Evolutionary conservation across 495 filamentous ascomycete genomes (phyloP).

Genomic region (Hypomontagnella submonticulosa): DNA sequence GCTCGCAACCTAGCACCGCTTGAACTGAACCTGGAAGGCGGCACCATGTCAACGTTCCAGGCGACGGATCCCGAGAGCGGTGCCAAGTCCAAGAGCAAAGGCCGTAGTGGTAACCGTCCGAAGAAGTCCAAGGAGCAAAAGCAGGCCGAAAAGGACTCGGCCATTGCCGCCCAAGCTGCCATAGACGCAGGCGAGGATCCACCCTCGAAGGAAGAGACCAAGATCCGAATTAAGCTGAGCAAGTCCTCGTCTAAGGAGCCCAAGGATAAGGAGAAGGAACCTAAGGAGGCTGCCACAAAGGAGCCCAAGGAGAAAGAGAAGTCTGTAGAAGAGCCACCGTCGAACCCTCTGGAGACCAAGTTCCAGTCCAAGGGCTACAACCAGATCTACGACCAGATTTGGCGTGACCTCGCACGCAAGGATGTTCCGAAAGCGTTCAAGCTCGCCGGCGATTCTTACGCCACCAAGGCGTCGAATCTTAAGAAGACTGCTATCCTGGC

Average conservation of each 20-base stretch:
- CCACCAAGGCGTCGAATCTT: conserved; percentile 87
- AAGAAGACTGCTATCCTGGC: conserved; percentile 98
- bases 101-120: conserved; percentile 72
- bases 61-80: conserved; percentile 69
- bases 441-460: conserved; percentile 82
- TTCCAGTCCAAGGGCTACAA: conserved; percentile 93
- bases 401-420: conserved; percentile 92
- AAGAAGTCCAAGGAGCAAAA: conserved; percentile 98
- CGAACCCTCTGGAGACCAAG: conserved; percentile 58
- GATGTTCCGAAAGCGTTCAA: conserved; percentile 92
- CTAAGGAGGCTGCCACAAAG: conserved; percentile 58
- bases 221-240: conserved; percentile 66
- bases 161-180: conserved; percentile 86
- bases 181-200: conserved; percentile 85
- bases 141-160: conserved; percentile 91
- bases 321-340: conserved; percentile 65
- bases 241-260: conserved; percentile 61
- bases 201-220: conserved; percentile 75
- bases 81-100: conserved; percentile 70
- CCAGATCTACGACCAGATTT: conserved; percentile 98
- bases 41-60: conserved; percentile 87
- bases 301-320: conserved; percentile 75
- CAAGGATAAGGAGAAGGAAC: conserved; percentile 56
- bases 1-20: conserved; percentile 80
- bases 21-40: conserved; percentile 86